phyloP scores from a whole-genome alignment of 495 filamentous ascomycete genomes.

The Collariella sp. region DNA sequence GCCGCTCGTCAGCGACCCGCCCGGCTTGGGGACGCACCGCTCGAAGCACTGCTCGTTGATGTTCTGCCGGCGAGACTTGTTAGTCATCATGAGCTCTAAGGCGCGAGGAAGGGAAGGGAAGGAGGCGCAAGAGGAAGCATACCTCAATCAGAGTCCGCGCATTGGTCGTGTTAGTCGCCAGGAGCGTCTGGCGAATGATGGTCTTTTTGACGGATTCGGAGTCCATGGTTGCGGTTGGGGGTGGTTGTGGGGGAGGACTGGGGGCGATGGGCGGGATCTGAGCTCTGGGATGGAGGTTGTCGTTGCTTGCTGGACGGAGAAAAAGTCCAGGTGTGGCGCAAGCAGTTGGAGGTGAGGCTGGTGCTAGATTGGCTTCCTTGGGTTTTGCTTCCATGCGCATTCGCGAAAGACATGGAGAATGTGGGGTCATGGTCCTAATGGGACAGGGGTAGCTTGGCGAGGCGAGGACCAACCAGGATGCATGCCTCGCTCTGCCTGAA shows the following conservation, averaged over 20 bases:
- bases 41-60: slow-evolving; percentile 96
- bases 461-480: slow-evolving; percentile 7
- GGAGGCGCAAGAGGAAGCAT: slow-evolving; percentile 23
- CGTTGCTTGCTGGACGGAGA: background rate
- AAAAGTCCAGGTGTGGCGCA: slow-evolving; percentile 16
- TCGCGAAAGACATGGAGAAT: background rate
- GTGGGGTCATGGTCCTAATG: background rate
- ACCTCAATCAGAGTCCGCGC: slow-evolving; percentile 68
- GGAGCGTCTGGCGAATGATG: slow-evolving; percentile 64
- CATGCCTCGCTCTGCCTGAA: slow-evolving; percentile 11
- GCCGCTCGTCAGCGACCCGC: slow-evolving; percentile 64
- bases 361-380: background rate
- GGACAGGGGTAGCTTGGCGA: slow-evolving; percentile 19
- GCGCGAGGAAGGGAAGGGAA: slow-evolving; percentile 2
- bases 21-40: slow-evolving; percentile 80
- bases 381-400: background rate
- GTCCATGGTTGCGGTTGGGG: slow-evolving; percentile 28
- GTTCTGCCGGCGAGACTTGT: slow-evolving; percentile 55
- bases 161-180: slow-evolving; percentile 67
- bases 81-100: background rate
- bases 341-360: slow-evolving; percentile 12
- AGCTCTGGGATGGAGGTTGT: background rate
- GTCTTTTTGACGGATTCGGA: slow-evolving; percentile 50
- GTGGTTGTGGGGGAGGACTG: background rate
- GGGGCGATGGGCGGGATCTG: background rate